Evolutionary conservation across 371 early-diverging fungal genomes (phyloP).

Genomic region (Mucor lusitanicus): DNA sequence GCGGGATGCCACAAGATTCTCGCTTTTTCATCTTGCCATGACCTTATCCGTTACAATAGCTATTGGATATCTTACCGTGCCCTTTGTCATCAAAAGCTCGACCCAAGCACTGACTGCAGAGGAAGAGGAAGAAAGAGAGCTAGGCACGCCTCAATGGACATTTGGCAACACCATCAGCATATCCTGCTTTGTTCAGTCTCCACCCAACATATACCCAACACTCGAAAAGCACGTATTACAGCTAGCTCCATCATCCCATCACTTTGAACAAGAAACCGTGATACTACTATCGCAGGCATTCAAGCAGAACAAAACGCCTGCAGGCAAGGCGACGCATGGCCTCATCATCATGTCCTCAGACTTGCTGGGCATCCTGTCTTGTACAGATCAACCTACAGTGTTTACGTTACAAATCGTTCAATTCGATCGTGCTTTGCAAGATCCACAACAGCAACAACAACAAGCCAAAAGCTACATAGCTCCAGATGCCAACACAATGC

Average conservation of each 20-base stretch:
- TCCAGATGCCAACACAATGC: slow-evolving; percentile 3
- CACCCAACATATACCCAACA: slow-evolving; percentile 52
- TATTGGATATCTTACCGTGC: slow-evolving; percentile 32
- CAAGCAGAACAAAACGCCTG: background rate
- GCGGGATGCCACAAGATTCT: too few species aligned
- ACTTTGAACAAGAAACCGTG: slow-evolving; percentile 24
- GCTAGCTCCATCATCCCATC: slow-evolving; percentile 14
- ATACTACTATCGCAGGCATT: slow-evolving; percentile 19
- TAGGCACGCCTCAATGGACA: slow-evolving; percentile 15
- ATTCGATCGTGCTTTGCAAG: background rate
- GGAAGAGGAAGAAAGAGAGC: slow-evolving; percentile 9
- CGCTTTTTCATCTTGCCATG: background rate
- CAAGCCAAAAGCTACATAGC: background rate
- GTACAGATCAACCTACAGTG: slow-evolving; percentile 2
- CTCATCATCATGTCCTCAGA: slow-evolving; percentile 11
- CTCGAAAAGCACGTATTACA: slow-evolving; percentile 38
- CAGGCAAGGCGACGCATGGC: slow-evolving; percentile 12
- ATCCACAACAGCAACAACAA: background rate
- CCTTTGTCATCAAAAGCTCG: slow-evolving; percentile 24
- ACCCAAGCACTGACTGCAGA: slow-evolving; percentile 10
- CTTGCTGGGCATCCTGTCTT: slow-evolving; percentile 18
- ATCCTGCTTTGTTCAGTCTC: slow-evolving; percentile 37
- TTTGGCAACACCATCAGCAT: slow-evolving; percentile 24
- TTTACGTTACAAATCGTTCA: slow-evolving; percentile 24
- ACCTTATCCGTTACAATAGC: slow-evolving; percentile 17